These are phyloP conservation scores for Hypoxylon perforatum DNA, from an alignment of 495 filamentous ascomycete species.

Conservation along the genomic window DNA sequence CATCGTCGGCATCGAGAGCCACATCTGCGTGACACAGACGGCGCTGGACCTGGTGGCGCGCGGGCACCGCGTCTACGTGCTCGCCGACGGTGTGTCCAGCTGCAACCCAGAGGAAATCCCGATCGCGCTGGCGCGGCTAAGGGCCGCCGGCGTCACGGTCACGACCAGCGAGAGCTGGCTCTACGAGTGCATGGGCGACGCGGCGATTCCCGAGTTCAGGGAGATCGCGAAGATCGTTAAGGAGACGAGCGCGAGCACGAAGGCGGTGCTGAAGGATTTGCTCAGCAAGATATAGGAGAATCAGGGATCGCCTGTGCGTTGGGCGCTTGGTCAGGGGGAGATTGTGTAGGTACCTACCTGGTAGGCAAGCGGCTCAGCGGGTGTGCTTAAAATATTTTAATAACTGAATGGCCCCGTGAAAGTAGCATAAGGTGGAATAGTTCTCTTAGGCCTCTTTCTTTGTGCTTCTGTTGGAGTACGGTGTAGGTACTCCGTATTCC, in stretches of 20 bases:
- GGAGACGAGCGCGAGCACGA: constrained; percentile 75
- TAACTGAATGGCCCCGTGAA: too few species aligned
- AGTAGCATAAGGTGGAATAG: too few species aligned
- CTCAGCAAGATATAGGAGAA: constrained; percentile 70
- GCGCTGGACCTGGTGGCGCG: constrained; percentile 78
- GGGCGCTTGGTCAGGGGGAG: too few species aligned
- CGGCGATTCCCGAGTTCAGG: constrained; percentile 78
- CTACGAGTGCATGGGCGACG: constrained; percentile 94
- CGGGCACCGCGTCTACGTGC: constrained; percentile 84
- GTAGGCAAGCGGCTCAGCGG: too few species aligned
- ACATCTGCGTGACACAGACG: constrained; percentile 96
- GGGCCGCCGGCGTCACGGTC: constrained; percentile 79
- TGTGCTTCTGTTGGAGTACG: too few species aligned
- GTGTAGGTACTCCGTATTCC: too few species aligned
- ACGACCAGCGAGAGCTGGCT: constrained; percentile 92
- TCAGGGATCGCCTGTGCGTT: too few species aligned
- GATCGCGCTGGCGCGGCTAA: constrained; percentile 79
- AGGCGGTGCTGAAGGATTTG: constrained; percentile 69
- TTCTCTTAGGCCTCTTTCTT: too few species aligned
- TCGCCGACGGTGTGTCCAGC: constrained; percentile 92
- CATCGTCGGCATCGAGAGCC: constrained; percentile 89
- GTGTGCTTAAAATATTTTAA: too few species aligned
- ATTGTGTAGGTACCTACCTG: too few species aligned
- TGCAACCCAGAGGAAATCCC: constrained; percentile 83
- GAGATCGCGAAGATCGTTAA: constrained; percentile 80